Evolutionary conservation across 176 grass and related monocot species (phyloP).

Genomic region (Oryza officinalis): DNA sequence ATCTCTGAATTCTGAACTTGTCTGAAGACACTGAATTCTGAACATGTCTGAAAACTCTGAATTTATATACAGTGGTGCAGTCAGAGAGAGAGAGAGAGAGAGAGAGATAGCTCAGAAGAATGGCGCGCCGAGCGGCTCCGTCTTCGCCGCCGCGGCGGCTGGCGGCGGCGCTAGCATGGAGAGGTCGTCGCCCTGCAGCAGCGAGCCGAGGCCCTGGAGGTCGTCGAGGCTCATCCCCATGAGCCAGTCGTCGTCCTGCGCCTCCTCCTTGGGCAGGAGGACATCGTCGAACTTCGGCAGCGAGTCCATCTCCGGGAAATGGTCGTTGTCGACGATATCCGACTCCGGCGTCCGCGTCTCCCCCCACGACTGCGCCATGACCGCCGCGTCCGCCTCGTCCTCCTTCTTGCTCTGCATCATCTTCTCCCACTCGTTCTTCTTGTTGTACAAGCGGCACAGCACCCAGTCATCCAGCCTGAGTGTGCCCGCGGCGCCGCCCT

Average conservation of each 20-base stretch:
- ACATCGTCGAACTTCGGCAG: neutral
- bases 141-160: neutral
- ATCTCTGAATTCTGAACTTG: neutral
- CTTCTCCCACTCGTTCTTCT: constrained; percentile 86
- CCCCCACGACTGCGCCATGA: neutral
- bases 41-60: constrained; percentile 12
- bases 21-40: neutral
- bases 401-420: constrained; percentile 41
- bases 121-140: constrained; percentile 12
- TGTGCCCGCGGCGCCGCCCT: constrained; percentile 1
- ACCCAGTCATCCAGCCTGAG: constrained; percentile 64
- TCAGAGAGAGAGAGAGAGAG: too few species aligned
- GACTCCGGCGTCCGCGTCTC: constrained; percentile 75
- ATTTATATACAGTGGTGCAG: constrained; percentile 31
- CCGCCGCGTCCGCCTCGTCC: neutral
- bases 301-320: constrained; percentile 38
- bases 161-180: constrained; percentile 31
- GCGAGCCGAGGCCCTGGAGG: constrained; percentile 32
- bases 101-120: constrained; percentile 27
- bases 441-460: constrained; percentile 74
- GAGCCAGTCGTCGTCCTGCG: constrained; percentile 52
- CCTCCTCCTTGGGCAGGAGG: constrained; percentile 41
- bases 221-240: constrained; percentile 73
- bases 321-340: constrained; percentile 69
- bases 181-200: constrained; percentile 31